Evolutionary conservation across 306 rosid species (phyloP).

Genomic region (Geum urbanum): DNA sequence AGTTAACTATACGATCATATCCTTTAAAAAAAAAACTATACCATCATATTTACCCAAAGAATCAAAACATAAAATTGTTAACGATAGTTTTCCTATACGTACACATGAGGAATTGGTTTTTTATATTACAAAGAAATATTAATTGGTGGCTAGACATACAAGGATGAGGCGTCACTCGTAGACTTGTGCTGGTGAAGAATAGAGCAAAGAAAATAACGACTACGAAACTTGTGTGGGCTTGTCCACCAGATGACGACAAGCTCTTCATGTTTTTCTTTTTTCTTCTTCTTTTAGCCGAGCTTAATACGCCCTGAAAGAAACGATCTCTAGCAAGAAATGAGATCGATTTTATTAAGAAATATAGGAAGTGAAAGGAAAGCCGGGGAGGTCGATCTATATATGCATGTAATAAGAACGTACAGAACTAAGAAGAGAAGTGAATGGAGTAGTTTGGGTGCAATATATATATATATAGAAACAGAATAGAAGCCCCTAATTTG

Average conservation of each 20-base stretch:
- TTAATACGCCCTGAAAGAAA: too few relatives aligned
- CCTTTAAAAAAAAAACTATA: background rate
- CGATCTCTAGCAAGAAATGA: background rate
- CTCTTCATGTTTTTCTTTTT: slow-evolving; percentile 37
- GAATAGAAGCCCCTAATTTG: background rate
- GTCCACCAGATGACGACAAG: slow-evolving; percentile 24
- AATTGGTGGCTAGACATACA: slow-evolving; percentile 17
- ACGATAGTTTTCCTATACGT: too few relatives aligned
- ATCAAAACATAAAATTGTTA: too few relatives aligned
- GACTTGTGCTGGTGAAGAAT: slow-evolving; percentile 33
- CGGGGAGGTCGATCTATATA: slow-evolving; percentile 11
- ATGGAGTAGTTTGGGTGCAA: background rate
- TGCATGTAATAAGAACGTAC: background rate
- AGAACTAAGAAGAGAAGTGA: background rate
- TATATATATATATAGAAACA: background rate
- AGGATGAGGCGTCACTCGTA: slow-evolving; percentile 36
- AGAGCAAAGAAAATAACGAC: slow-evolving; percentile 42
- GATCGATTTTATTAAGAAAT: slow-evolving; percentile 19
- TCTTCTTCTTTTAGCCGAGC: background rate
- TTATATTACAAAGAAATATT: too few relatives aligned
- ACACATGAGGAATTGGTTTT: background rate
- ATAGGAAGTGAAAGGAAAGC: slow-evolving; percentile 5
- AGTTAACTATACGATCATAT: background rate
- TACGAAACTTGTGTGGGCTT: slow-evolving; percentile 30
- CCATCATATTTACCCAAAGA: background rate